A percentile compares a stretch with the other conserved stretches of the same genome.
These are phyloP conservation scores for Penicillium simplicissimum DNA, from an alignment of 495 filamentous ascomycete species.

Conservation along the genomic window DNA sequence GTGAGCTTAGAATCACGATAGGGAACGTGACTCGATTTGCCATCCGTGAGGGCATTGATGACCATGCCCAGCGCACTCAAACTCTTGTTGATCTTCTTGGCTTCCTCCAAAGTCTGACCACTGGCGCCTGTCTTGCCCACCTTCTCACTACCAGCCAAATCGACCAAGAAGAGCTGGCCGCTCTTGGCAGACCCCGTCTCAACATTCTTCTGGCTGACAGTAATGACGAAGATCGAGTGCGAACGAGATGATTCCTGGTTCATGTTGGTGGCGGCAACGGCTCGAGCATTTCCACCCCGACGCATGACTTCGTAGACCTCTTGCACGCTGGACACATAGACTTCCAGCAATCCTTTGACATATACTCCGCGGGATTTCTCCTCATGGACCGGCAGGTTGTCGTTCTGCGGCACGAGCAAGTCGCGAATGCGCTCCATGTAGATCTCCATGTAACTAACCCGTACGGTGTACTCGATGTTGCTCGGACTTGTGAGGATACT, in stretches of 20 bases:
- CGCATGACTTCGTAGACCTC: constrained; percentile 98
- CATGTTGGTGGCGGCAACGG: constrained; percentile 99
- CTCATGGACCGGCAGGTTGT: constrained; percentile 95
- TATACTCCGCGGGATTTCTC: constrained; percentile 96
- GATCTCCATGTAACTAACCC: constrained; percentile 99
- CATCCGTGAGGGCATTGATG: constrained; percentile 95
- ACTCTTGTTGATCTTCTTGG: constrained; percentile 99
- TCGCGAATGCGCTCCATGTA: constrained; percentile 99
- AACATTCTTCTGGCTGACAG: constrained; percentile 95
- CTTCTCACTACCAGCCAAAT: constrained; percentile 97
- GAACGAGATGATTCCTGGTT: constrained; percentile 98
- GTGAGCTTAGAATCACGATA: constrained; percentile 99
- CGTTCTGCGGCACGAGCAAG: constrained; percentile 85
- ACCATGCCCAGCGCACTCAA: constrained; percentile 98
- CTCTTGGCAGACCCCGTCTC: constrained; percentile 96
- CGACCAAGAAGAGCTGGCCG: constrained; percentile 93
- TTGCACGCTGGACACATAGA: constrained; percentile 92
- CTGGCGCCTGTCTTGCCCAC: constrained; percentile 98
- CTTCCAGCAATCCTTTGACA: constrained; percentile 91
- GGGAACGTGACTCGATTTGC: constrained; percentile 95
- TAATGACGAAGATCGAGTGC: constrained; percentile 97
- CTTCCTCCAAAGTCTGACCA: constrained; percentile 95
- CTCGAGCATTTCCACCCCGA: constrained; percentile 81
- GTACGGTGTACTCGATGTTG: constrained; percentile 96
- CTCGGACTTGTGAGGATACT: constrained; percentile 87